Evolutionary conservation across 225 moss, liverwort and hornwort species (phyloP), one percentile per base, ranked within the genome.

Genomic region (Bryoerythrophyllum caledonicum): DNA sequence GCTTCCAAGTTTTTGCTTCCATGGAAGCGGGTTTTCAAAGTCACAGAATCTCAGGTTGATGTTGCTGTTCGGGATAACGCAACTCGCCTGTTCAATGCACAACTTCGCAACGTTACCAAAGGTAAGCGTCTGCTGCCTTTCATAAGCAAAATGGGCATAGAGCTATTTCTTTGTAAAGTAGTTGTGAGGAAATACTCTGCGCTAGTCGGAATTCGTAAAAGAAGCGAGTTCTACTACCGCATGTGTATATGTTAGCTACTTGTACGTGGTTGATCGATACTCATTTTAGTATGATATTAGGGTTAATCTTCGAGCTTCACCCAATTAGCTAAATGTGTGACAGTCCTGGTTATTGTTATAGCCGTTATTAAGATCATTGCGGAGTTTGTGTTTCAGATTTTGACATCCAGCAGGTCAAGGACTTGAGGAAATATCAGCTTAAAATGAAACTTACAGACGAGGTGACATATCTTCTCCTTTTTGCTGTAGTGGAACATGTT

Each of bases 21-120:
- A 48, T 99, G 97, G 97, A 99, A 99, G 86, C 91, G 97, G 26
- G 90, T 99, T 43, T 99, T 99, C 80, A 99, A 99, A 89, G 91
- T 99, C 38, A 88, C 97, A 67, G 94, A 99, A 70, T 37, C 97
- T 64, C 95, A 95, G 90, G 92, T 97, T 59, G 97, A 99, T 41
- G 91, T 99, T 24, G 97, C 97, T 53, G 78, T 99, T 61, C 94
- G 97, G 37, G 97, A 99, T 78, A 99, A 94, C 83, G 97, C 94
- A 16, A 90, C 91, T 73, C 91, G 97, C 57, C 88, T 91, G 49
- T 99, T 94, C 64, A 86, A 67, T 72, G 55, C 0, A 26, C 71
- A 78, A 20, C 83, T 99, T 23, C 76, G 71, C 62, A 82, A 79
- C 53, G 77, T 93, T 78, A 86, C 76, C 71, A 83, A 74, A 34